These are phyloP conservation scores for Grosmannia serpens DNA, from an alignment of 2,329 filamentous ascomycete genomes.

Conservation along the genomic window DNA sequence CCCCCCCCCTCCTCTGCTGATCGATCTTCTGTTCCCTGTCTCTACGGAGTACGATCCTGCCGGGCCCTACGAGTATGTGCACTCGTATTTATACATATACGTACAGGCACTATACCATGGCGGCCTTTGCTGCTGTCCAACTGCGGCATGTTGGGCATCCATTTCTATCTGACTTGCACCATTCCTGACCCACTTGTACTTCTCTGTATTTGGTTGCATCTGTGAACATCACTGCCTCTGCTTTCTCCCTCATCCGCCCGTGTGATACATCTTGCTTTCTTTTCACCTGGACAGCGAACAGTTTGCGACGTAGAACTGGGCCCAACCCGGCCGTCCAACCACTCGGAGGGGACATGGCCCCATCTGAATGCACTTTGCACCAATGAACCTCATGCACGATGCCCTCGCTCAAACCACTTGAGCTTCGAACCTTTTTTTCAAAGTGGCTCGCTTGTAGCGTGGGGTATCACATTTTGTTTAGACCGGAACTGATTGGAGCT, in stretches of 20 bases:
- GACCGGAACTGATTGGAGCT: conserved; percentile 9
- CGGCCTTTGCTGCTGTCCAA: not conserved
- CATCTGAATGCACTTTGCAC: conserved; percentile 20
- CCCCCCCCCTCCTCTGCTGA: not conserved
- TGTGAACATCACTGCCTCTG: not conserved
- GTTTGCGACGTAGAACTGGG: not conserved
- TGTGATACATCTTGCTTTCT: not conserved
- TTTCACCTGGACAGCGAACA: not conserved
- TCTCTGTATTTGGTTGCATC: not conserved
- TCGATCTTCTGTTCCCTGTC: not conserved
- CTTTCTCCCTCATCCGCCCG: not conserved
- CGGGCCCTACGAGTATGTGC: not conserved
- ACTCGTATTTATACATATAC: not conserved
- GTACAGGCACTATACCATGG: not conserved
- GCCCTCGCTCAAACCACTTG: conserved; percentile 19
- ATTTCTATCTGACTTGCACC: not conserved
- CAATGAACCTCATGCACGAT: conserved; percentile 22
- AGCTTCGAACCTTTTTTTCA: conserved; percentile 15
- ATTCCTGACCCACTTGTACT: not conserved
- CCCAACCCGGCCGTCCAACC: not conserved
- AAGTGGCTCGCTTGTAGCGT: conserved; percentile 16
- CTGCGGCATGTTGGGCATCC: conserved; percentile 6
- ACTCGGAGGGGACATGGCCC: conserved; percentile 25
- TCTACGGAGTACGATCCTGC: not conserved
- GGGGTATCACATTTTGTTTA: conserved; percentile 13